phyloP scores from a whole-genome alignment of 352 stramenopile species.

The Elongisporangium prolatum region DNA sequence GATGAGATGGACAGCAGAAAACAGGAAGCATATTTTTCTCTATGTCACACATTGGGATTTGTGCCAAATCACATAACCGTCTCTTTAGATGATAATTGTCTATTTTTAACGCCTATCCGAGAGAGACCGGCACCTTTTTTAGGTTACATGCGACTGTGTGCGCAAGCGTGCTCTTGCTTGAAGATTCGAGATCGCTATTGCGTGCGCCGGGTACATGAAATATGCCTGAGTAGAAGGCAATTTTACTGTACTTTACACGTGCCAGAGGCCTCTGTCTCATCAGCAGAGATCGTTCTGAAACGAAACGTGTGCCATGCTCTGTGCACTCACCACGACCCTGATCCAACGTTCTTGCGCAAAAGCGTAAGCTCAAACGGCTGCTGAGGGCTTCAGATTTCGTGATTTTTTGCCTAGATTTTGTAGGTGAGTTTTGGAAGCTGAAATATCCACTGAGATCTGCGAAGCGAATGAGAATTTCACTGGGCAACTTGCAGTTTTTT shows the following conservation, averaged over 20 bases:
- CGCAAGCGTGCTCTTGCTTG: neutral
- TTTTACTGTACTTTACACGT: neutral
- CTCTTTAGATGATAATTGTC: too few species aligned
- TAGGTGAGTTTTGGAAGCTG: neutral
- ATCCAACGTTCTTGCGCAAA: neutral
- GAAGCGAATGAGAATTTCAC: neutral
- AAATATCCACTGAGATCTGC: neutral
- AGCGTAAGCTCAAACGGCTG: neutral
- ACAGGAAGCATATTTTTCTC: too few species aligned
- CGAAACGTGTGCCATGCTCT: neutral
- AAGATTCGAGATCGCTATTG: neutral
- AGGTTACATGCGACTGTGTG: neutral
- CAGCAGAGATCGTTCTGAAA: neutral
- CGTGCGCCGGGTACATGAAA: neutral
- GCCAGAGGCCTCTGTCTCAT: neutral
- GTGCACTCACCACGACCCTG: neutral
- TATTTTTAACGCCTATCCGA: too few species aligned
- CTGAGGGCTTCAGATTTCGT: neutral
- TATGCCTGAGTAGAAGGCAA: neutral
- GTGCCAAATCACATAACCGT: neutral
- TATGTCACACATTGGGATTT: too few species aligned
- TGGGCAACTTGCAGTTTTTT: neutral
- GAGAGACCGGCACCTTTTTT: neutral
- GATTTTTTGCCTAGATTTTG: neutral
- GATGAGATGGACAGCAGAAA: neutral